Evolutionary conservation across 768 basidiomycete genomes (phyloP).

Genomic region (Coprinopsis strossmayeri): DNA sequence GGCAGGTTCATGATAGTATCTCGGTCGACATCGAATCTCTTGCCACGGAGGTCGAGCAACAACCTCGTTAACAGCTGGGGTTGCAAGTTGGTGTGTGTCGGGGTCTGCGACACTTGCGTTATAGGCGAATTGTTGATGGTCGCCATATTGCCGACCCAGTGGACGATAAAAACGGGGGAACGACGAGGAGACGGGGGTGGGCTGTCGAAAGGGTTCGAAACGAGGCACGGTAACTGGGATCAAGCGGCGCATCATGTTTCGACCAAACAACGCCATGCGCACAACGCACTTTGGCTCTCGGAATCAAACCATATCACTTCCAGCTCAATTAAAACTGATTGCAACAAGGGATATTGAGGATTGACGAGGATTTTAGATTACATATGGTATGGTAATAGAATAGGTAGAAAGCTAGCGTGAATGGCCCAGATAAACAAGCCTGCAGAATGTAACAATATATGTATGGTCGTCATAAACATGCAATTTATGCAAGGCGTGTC

Average conservation of each 20-base stretch:
- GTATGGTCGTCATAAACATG: background rate
- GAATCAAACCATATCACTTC: too few species aligned
- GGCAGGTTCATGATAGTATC: slow-evolving; percentile 98
- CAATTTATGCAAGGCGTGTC: slow-evolving; percentile 5
- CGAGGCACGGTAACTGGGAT: slow-evolving; percentile 13
- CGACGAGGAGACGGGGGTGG: background rate
- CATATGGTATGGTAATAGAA: slow-evolving; percentile 1
- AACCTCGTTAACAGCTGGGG: slow-evolving; percentile 86
- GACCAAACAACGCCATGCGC: slow-evolving; percentile 20
- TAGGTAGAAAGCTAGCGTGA: slow-evolving; percentile 1
- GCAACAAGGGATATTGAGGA: background rate
- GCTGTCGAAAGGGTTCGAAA: slow-evolving; percentile 2
- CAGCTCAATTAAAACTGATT: too few species aligned
- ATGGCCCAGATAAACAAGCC: background rate
- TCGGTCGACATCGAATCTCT: slow-evolving; percentile 89
- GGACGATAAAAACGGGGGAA: slow-evolving; percentile 9
- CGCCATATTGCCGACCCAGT: slow-evolving; percentile 30
- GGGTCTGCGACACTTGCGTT: slow-evolving; percentile 60
- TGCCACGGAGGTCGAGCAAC: slow-evolving; percentile 86
- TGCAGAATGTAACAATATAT: background rate
- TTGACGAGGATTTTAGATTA: background rate
- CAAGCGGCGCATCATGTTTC: background rate
- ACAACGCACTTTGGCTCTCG: too few species aligned
- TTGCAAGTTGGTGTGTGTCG: slow-evolving; percentile 66
- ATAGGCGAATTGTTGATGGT: slow-evolving; percentile 44